Evolutionary conservation across 495 filamentous ascomycete genomes (phyloP).

Genomic region (Neurospora sp.): DNA sequence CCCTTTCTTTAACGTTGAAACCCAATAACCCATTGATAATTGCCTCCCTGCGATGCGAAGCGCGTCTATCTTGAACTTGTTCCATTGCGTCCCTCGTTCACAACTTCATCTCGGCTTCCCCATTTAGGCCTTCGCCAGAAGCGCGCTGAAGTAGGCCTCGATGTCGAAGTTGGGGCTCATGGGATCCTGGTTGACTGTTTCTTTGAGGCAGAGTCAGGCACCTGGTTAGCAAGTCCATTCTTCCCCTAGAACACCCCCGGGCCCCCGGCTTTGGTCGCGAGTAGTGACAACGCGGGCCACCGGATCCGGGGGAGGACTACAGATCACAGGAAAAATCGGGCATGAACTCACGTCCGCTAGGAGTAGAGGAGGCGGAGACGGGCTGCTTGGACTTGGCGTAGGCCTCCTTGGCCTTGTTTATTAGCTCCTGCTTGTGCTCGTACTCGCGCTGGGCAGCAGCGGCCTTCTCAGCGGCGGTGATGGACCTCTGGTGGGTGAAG

Average conservation of each 20-base stretch:
- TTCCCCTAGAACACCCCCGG: neutral
- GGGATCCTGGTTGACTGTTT: conserved; percentile 71
- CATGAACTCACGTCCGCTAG: conserved; percentile 42
- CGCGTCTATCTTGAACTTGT: neutral
- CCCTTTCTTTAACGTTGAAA: neutral
- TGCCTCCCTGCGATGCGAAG: neutral
- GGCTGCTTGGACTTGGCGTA: conserved; percentile 75
- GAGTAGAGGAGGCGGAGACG: conserved; percentile 36
- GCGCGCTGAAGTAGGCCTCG: conserved; percentile 65
- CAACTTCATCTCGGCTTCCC: conserved; percentile 14
- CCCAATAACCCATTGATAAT: neutral
- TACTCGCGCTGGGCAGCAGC: conserved; percentile 66
- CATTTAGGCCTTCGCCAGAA: conserved; percentile 40
- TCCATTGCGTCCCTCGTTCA: neutral
- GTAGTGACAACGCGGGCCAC: neutral
- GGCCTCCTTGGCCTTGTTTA: conserved; percentile 82
- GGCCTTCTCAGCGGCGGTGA: conserved; percentile 56
- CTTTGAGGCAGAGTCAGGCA: conserved; percentile 11
- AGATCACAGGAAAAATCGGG: neutral
- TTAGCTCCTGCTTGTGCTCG: conserved; percentile 75
- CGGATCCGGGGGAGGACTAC: neutral
- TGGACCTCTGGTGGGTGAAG: conserved; percentile 73
- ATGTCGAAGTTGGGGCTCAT: conserved; percentile 82
- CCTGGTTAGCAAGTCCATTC: neutral
- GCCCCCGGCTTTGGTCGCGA: neutral